Evolutionary conservation across 2,329 filamentous ascomycete species (phyloP).

Genomic region (Penicillium sp.): DNA sequence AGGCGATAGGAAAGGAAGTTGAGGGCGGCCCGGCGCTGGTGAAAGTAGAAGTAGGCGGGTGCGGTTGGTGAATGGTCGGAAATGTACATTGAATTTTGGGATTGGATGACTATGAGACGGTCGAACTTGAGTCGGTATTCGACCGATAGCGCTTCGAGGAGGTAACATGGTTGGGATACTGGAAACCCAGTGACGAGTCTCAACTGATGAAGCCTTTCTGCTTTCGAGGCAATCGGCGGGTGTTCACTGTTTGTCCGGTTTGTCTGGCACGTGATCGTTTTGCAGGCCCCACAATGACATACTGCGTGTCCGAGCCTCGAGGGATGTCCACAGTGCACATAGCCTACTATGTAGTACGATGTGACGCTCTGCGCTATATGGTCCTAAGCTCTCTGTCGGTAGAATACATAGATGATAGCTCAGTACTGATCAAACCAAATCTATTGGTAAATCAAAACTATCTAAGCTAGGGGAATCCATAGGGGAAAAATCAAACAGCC

Average conservation of each 20-base stretch:
- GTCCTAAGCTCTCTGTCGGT: too few relatives aligned
- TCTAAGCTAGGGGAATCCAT: conserved; percentile 27
- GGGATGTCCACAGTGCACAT: too few relatives aligned
- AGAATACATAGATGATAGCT: too few relatives aligned
- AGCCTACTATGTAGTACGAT: too few relatives aligned
- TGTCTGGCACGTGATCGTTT: not conserved
- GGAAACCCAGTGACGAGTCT: not conserved
- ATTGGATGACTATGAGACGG: conserved; percentile 37
- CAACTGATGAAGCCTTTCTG: not conserved
- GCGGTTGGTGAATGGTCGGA: conserved; percentile 58
- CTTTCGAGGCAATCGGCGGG: not conserved
- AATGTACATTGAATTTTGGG: conserved; percentile 18
- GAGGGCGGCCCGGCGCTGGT: conserved; percentile 53
- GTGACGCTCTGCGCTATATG: too few relatives aligned
- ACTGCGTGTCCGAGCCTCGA: too few relatives aligned
- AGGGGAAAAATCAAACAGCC: conserved; percentile 10
- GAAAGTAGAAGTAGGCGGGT: conserved; percentile 52
- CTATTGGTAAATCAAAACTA: conserved; percentile 10
- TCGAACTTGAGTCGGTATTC: conserved; percentile 40
- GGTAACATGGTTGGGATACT: conserved; percentile 29
- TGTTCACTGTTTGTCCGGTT: conserved; percentile 10
- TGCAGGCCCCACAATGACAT: not conserved
- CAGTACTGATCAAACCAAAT: conserved; percentile 1
- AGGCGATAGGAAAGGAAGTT: conserved; percentile 63
- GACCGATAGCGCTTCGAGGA: conserved; percentile 35